Base-by-base conservation (phyloP, 192 early-diverging fungal genomes). In the Backusella psychrophila region DNA sequence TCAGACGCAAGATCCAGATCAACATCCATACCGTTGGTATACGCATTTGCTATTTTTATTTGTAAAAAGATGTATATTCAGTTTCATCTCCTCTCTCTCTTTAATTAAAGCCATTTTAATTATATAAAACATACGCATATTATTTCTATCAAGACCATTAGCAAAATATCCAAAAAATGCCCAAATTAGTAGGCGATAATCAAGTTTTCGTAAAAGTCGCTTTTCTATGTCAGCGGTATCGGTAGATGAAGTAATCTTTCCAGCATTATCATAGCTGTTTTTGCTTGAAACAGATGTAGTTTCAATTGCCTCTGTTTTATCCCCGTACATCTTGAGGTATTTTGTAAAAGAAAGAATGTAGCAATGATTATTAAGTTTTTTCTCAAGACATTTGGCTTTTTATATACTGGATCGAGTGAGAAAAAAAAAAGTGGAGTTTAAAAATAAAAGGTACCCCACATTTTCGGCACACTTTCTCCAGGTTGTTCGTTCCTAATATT, bases 1-100 rank as follows among this genome's bases (percentile, higher is more conserved):
- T 56, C 69, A 21, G 73, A 34, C 21, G 42, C 75, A 14, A 89
- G 75, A 35, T 42, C 71, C 14, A 91, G 77, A 44, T 89, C 86
- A 74, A 74, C 78, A 66, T 72, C 59, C 69, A 83, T 74, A 19
- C 82, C 82, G 42, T 66, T 80, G 21, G 78, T 83, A 49, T 80
- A 80, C 2, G 82, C 82, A 46, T 80, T 80, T 23, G 77, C 79
- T 81, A 42, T 33, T 23, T 36, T 23, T 17, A 46, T 12, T 46
- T 23, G 23, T 23, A 23, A 38, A 71, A 26, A 72, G 9, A 11
- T 5, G 29, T 29, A 34, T 1, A 42, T 14, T 31, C n/a, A 68
- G 6, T 68, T 36, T 36, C 31, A 34, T 12, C n/a, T 63, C 23
- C 12, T 63, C 12, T 44, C 9, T 44, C 12, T 14, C n/a, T 49